A percentile compares a stretch with the other conserved stretches of the same genome.
Evolutionary conservation across 345 rosid genomes (phyloP).

Genomic region (Microcos paniculata): DNA sequence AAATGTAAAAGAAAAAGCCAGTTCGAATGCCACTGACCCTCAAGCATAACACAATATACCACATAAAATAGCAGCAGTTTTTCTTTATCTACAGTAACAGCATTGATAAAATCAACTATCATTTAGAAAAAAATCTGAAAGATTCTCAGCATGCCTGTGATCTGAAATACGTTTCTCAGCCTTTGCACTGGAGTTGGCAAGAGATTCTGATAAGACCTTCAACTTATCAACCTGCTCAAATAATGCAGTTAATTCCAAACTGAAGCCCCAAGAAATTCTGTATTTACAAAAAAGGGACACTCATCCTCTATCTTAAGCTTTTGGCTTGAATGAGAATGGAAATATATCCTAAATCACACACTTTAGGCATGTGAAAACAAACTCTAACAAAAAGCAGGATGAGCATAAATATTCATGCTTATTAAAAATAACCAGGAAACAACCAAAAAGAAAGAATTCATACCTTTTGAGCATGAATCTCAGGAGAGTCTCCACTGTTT

Average conservation of each 20-base stretch:
- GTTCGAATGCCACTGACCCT: neutral
- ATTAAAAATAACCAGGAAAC: neutral
- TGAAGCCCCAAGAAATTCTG: neutral
- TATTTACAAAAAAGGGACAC: neutral
- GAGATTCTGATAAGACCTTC: slow-evolving; percentile 89
- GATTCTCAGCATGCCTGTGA: neutral
- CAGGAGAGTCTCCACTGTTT: slow-evolving; percentile 79
- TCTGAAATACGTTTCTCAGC: slow-evolving; percentile 75
- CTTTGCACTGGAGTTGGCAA: slow-evolving; percentile 70
- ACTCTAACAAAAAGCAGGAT: neutral
- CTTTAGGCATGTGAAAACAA: neutral
- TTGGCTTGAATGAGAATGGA: neutral
- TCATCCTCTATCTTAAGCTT: neutral
- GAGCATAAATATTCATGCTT: neutral
- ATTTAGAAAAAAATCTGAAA: neutral
- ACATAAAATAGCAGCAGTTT: neutral
- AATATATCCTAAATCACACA: neutral
- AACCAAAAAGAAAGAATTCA: neutral
- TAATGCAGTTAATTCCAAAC: neutral
- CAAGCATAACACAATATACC: neutral
- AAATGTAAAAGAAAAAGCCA: too few relatives aligned
- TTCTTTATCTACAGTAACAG: neutral
- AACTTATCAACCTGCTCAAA: slow-evolving; percentile 54
- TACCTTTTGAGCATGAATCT: slow-evolving; percentile 94
- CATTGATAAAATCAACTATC: neutral